Base-by-base conservation (phyloP, 23 red algal genomes). In the Gracilaria caudata region DNA sequence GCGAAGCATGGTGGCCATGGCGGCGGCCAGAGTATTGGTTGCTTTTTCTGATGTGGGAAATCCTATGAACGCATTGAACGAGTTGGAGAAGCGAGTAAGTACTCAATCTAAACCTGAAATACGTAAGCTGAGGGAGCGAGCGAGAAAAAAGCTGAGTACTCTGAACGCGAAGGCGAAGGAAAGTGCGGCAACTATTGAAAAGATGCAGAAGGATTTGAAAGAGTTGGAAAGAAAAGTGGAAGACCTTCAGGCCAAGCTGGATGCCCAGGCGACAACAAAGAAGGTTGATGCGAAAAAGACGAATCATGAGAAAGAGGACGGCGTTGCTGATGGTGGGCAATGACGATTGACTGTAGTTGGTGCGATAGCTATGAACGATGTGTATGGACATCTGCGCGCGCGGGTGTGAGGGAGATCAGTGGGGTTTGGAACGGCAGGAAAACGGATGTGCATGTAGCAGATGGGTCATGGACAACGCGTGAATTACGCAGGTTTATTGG, bases 191-290 rank as follows among this genome's bases (percentile, higher is more conserved):
- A 64, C 24, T 8, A 44, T 89, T 41, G 85, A 89, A 40, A 77
- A 89, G 29, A 58, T 89, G 51, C 71, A 89, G 68, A 46, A 46
- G 23, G 82, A 86, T 49, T 49, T 86, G 44, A 72, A 68, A 39
- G 61, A 86, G 49, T 28, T 86, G 24, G 40, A 86, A 24, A 63
- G 63, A 61, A 79, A 65, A 47, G 33, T 79, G 19, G 74, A 89
- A 46, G 72, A 89, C 21, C 36, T 89, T 39, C 72, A 79, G 35
- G 43, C 24, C 2, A 89, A 89, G 38, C 7, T 89, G 23, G 85
- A 89, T 19, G 85, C 71, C 3, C 77, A 80, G 56, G 6, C 20
- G 24, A 35, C 13, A 0, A 25, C 19, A 60, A 80, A 63, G 29
- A 80, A 80, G 51, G 77, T n/a, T 19, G 77, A 60, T 36, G 51